These are phyloP conservation scores for Saururus chinensis DNA, from an alignment of 164 flowering plant genomes.

Conservation along the genomic window DNA sequence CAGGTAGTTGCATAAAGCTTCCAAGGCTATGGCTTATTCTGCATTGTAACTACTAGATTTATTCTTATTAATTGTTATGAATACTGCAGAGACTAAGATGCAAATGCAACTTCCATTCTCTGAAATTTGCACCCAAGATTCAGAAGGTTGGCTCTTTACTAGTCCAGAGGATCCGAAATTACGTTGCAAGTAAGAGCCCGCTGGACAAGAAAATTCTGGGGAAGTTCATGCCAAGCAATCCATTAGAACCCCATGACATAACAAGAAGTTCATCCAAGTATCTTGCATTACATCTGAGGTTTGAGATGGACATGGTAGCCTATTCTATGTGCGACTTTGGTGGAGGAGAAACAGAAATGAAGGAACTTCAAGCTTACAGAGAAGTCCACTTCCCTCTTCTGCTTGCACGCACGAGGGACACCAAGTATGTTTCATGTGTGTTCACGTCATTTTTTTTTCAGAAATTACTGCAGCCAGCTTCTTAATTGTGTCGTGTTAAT, in stretches of 20 bases:
- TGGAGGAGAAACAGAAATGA: constrained; percentile 71
- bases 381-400: constrained; percentile 76
- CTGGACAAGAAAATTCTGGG: constrained; percentile 71
- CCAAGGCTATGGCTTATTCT: not conserved
- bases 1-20: constrained; percentile 34
- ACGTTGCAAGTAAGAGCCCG: constrained; percentile 23
- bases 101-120: constrained; percentile 92
- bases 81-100: constrained; percentile 71
- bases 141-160: constrained; percentile 58
- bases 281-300: constrained; percentile 89
- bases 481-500: too few species aligned
- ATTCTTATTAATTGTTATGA: not conserved
- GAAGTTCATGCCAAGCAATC: constrained; percentile 30
- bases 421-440: constrained; percentile 29
- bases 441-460: not conserved
- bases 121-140: constrained; percentile 84
- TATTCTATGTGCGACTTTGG: constrained; percentile 93
- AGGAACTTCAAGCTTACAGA: constrained; percentile 76
- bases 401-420: constrained; percentile 50
- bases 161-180: constrained; percentile 58
- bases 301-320: constrained; percentile 96
- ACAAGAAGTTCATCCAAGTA: constrained; percentile 35
- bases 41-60: not conserved
- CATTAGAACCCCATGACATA: constrained; percentile 16
- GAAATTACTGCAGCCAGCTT: not conserved